Evolutionary conservation across 768 basidiomycete genomes (phyloP).

Genomic region (Calocybe cyanea): DNA sequence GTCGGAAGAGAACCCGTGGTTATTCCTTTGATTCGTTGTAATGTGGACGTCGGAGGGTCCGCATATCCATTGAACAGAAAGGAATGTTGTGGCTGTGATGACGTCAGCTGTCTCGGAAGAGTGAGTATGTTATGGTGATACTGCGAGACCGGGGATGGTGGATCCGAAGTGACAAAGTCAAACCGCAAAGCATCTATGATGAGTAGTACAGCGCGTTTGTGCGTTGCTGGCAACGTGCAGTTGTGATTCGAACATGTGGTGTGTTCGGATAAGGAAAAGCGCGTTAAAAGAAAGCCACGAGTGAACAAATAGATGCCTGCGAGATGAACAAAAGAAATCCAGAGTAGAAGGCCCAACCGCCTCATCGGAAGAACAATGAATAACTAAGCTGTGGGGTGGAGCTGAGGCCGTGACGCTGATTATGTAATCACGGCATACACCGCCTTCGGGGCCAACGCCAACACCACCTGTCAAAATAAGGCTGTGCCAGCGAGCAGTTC

Average conservation of each 20-base stretch:
- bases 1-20: slow-evolving; percentile 96
- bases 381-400: too few species aligned
- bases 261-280: slow-evolving; percentile 63
- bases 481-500: too few species aligned
- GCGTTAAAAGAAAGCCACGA: slow-evolving; percentile 82
- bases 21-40: slow-evolving; percentile 92
- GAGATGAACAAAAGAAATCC: slow-evolving; percentile 65
- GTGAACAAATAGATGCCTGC: slow-evolving; percentile 88
- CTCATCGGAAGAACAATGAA: slow-evolving; percentile 4
- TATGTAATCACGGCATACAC: too few species aligned
- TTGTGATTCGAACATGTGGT: slow-evolving; percentile 34
- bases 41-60: slow-evolving; percentile 92
- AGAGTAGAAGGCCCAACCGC: slow-evolving; percentile 38
- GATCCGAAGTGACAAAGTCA: slow-evolving; percentile 81
- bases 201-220: slow-evolving; percentile 77
- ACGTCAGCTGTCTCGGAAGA: slow-evolving; percentile 71
- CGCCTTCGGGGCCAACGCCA: too few species aligned
- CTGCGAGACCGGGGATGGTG: slow-evolving; percentile 56
- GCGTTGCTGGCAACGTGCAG: slow-evolving; percentile 58
- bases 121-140: slow-evolving; percentile 82
- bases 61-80: slow-evolving; percentile 87
- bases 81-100: slow-evolving; percentile 60
- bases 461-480: not conserved
- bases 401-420: too few species aligned
- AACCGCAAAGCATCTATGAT: slow-evolving; percentile 92